phyloP scores from a whole-genome alignment of 768 basidiomycete genomes.

The Pleurotus cornucopiae region DNA sequence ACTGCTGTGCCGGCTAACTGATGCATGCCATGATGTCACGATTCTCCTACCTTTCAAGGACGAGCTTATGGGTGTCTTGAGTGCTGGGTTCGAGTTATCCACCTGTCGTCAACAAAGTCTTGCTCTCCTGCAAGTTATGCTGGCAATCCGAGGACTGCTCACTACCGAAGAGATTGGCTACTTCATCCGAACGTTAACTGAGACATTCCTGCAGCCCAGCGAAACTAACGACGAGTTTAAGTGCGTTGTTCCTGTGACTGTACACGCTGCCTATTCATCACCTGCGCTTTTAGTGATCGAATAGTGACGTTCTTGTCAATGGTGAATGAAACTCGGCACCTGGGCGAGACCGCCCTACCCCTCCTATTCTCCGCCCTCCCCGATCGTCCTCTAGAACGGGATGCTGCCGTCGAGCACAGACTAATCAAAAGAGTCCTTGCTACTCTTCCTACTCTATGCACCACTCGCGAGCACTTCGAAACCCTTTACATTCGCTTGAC shows the following conservation, averaged over 20 bases:
- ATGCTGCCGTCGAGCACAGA: conserved; percentile 51
- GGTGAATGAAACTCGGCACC: conserved; percentile 60
- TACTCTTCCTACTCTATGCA: conserved; percentile 68
- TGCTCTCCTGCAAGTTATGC: conserved; percentile 59
- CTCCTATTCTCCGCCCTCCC: conserved; percentile 76
- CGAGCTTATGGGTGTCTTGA: conserved; percentile 62
- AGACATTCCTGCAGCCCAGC: conserved; percentile 52
- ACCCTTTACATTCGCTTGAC: conserved; percentile 72
- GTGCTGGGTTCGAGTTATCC: conserved; percentile 49
- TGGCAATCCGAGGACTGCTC: conserved; percentile 61
- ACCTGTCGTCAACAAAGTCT: conserved; percentile 57
- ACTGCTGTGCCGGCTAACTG: conserved; percentile 63
- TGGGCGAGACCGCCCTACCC: conserved; percentile 76
- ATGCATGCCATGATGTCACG: conserved; percentile 44
- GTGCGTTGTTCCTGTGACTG: conserved; percentile 22
- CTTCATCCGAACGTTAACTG: conserved; percentile 71
- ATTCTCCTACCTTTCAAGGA: conserved; percentile 68
- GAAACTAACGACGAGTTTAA: conserved; percentile 55
- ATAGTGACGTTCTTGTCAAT: conserved; percentile 59
- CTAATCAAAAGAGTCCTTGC: conserved; percentile 66
- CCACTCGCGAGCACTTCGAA: conserved; percentile 77
- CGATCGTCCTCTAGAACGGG: conserved; percentile 51
- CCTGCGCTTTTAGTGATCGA: conserved; percentile 39
- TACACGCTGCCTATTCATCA: neutral
- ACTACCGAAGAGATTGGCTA: conserved; percentile 73